Evolutionary conservation across 2,329 filamentous ascomycete genomes (phyloP), one percentile per base, ranked within the genome.

Genomic region (Pseudogymnoascus sp.): DNA sequence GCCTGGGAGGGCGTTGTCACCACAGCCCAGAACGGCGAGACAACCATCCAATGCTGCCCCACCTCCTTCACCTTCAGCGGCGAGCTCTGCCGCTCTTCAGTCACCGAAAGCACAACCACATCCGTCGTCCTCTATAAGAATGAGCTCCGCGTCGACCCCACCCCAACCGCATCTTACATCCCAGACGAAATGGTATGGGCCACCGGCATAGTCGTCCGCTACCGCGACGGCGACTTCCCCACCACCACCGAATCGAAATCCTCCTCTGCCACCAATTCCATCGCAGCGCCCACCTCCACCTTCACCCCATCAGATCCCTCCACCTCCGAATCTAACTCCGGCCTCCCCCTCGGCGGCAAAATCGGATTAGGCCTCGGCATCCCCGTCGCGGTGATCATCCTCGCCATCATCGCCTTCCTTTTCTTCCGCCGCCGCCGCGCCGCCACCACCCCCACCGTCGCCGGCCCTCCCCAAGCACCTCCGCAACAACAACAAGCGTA

Each of bases 321-420:
- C 3, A 5, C 62, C 6, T 16, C 59, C 4, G 40, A 60, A 36
- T 64, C 68, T 8, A 5, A 18, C 8, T 53, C 46, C 1, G 60
- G 60, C 16, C 63, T 72, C 0, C 69, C 68, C 2, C 69, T 68
- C 1, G 71, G 69, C 6, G 71, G 67, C 31, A 69, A 66, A 31
- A 61, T 67, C 1, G 72, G 70, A 7, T 71, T 76, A 28, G 75
- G 69, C 3, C 68, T 77, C 1, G 67, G 69, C 4, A 65, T 76
- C 40, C 73, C 74, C 0, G 16, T 74, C 0, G 68, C 71, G 2
- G 64, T 70, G 14, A 64, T 77, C 11, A 69, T 67, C 1, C 31
- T 70, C 4, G 59, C 71, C 4, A 63, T 67, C 0, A 70, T 66
- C 2, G 63, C 68, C 5, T 72, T 75, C 61, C 63, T 75, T 56